Evolutionary conservation across 805 yeast species (phyloP).

Genomic region (Yamadazyma sp.): DNA sequence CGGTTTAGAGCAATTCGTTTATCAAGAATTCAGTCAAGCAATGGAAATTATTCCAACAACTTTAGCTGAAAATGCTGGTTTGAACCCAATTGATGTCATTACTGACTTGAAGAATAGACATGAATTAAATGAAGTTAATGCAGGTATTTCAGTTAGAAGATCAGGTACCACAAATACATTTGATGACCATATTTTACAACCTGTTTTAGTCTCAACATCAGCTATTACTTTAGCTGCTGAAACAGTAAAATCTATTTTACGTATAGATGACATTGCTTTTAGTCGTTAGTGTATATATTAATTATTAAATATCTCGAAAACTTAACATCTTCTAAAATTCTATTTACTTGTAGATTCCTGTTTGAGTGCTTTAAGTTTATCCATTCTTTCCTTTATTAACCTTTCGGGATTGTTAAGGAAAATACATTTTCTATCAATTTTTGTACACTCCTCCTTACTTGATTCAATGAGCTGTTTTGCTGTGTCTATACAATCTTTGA

Average conservation of each 20-base stretch:
- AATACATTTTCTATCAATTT: conserved; percentile 61
- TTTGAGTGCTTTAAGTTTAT: no score
- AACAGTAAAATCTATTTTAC: conserved; percentile 89
- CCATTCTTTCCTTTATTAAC: conserved; percentile 44
- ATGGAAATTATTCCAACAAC: conserved; percentile 92
- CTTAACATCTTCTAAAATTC: no score
- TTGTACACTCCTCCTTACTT: conserved; percentile 58
- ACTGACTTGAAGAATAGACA: conserved; percentile 91
- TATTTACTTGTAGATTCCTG: no score
- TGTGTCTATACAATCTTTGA: conserved; percentile 47
- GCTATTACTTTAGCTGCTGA: conserved; percentile 95
- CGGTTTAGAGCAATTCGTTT: conserved; percentile 88
- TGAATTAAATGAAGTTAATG: conserved; percentile 83
- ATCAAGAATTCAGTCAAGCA: conserved; percentile 89
- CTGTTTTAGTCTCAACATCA: conserved; percentile 90
- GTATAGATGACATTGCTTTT: conserved; percentile 96
- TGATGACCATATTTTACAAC: conserved; percentile 94
- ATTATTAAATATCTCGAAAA: neutral
- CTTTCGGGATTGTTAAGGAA: conserved; percentile 59
- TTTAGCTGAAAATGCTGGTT: conserved; percentile 91
- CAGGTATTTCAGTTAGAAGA: conserved; percentile 95
- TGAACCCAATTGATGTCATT: conserved; percentile 86
- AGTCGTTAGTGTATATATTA: conserved; percentile 33
- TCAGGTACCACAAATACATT: conserved; percentile 88
- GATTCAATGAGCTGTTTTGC: conserved; percentile 46